phyloP scores from a whole-genome alignment of 2,329 filamentous ascomycete genomes.

The Microsporum ferrugineum region DNA sequence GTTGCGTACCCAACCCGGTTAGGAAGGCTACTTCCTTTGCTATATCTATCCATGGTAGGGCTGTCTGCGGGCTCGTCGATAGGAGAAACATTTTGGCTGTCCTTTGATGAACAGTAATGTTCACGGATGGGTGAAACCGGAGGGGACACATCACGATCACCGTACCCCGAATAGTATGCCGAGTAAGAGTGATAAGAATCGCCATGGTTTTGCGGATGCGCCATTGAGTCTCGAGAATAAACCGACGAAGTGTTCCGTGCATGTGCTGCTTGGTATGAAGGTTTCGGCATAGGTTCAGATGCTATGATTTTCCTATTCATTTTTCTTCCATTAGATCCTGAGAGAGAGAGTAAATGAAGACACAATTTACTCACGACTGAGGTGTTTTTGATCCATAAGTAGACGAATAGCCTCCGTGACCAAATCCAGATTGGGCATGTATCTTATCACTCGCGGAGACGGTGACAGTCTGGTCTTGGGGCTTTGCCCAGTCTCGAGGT shows the following conservation, averaged over 20 bases:
- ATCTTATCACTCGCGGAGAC: conserved; percentile 4
- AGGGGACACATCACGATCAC: conserved; percentile 33
- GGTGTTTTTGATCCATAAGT: background rate
- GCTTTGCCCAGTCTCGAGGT: conserved; percentile 2
- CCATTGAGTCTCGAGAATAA: conserved; percentile 6
- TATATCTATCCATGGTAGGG: background rate
- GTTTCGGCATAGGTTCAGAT: conserved; percentile 1
- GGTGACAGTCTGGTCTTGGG: background rate
- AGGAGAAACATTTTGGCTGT: conserved; percentile 32
- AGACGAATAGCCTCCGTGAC: background rate
- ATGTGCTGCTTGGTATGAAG: background rate
- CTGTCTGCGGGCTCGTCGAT: conserved; percentile 23
- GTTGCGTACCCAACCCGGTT: background rate
- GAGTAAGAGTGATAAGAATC: background rate
- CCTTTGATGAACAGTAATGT: conserved; percentile 12
- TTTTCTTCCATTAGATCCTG: background rate
- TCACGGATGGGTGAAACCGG: conserved; percentile 32
- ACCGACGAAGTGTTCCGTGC: conserved; percentile 8
- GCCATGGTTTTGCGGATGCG: background rate
- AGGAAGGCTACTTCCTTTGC: background rate
- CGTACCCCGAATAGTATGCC: conserved; percentile 7
- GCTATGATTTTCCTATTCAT: background rate
- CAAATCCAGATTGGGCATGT: background rate
- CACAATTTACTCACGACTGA: background rate
- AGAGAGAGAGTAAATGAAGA: background rate